These are phyloP conservation scores for Amanita polypyramis DNA, from an alignment of 768 basidiomycete species.

Conservation along the genomic window DNA sequence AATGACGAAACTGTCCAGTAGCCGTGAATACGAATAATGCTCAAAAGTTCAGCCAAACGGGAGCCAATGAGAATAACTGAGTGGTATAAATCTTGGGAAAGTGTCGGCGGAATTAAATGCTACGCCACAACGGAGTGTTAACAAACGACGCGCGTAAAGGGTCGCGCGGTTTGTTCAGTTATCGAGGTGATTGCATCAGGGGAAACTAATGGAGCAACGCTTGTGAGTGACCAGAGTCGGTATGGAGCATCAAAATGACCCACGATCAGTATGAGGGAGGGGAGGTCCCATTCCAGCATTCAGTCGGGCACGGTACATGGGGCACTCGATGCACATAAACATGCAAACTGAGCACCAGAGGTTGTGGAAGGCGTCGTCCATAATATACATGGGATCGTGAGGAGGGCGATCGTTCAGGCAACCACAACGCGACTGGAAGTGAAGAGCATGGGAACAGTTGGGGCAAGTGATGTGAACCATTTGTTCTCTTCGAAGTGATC, in stretches of 20 bases:
- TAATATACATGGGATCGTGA: slow-evolving; percentile 19
- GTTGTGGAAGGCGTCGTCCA: slow-evolving; percentile 24
- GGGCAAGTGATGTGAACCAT: slow-evolving; percentile 6
- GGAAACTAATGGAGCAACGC: neutral
- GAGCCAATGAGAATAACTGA: neutral
- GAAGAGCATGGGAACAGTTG: slow-evolving; percentile 15
- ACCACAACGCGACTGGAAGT: slow-evolving; percentile 24
- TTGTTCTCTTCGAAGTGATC: neutral
- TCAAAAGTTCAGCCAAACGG: neutral
- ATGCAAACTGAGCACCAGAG: slow-evolving; percentile 23
- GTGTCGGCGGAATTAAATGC: neutral
- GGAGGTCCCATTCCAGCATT: too few species aligned
- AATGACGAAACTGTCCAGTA: neutral
- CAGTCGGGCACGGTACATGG: neutral
- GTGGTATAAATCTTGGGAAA: neutral
- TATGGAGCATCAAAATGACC: neutral
- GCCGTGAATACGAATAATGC: neutral
- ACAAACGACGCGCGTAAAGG: neutral
- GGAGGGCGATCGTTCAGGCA: slow-evolving; percentile 20
- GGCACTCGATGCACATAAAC: slow-evolving; percentile 19
- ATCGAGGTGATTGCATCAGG: neutral
- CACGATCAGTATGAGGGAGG: neutral
- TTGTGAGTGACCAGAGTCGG: neutral
- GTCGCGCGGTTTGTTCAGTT: neutral
- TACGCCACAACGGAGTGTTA: neutral